Conservation (phyloP, 2,329 filamentous ascomycete genomes). For the Trichoderma guizhouense region DNA sequence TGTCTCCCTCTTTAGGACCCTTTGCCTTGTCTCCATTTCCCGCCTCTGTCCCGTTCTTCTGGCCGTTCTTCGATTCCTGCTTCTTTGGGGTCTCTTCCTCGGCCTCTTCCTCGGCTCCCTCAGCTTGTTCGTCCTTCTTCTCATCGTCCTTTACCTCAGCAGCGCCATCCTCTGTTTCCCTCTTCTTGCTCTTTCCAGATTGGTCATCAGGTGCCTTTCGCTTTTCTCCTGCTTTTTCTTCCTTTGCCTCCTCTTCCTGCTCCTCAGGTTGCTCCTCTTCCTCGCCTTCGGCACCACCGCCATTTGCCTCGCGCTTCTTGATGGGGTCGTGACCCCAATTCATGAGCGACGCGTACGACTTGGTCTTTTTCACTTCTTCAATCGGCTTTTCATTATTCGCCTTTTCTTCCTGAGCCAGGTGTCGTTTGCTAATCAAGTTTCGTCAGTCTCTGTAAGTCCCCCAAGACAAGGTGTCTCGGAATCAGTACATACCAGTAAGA, state of each 20-base stretch:
- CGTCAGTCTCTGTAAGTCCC: not conserved
- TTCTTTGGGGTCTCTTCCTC: not conserved
- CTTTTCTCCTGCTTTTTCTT: conserved; percentile 29
- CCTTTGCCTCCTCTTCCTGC: not conserved
- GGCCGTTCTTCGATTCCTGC: not conserved
- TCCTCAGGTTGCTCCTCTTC: conserved; percentile 9
- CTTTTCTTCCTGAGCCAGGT: conserved; percentile 61
- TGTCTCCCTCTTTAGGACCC: conserved; percentile 39
- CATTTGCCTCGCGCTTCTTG: conserved; percentile 34
- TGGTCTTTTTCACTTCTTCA: conserved; percentile 45
- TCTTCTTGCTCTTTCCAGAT: conserved; percentile 31
- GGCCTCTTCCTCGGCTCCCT: conserved; percentile 20
- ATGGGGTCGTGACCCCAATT: conserved; percentile 58
- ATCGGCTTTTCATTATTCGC: conserved; percentile 51
- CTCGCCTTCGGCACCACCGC: conserved; percentile 17
- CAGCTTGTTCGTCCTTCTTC: conserved; percentile 3
- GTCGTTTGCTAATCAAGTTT: conserved; percentile 47
- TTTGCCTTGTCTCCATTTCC: conserved; percentile 22
- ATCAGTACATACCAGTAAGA: conserved; percentile 48
- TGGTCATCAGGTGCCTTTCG: conserved; percentile 25
- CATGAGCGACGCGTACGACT: conserved; percentile 57
- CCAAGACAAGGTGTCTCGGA: not conserved
- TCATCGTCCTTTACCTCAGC: conserved; percentile 14
- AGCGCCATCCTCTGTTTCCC: conserved; percentile 25
- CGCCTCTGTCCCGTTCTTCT: not conserved